Percentiles rank a stretch among this genome's conserved stretches.
These are phyloP conservation scores for Pelargonium fulgidum DNA, from an alignment of 441 rosid species.

Conservation along the genomic window DNA sequence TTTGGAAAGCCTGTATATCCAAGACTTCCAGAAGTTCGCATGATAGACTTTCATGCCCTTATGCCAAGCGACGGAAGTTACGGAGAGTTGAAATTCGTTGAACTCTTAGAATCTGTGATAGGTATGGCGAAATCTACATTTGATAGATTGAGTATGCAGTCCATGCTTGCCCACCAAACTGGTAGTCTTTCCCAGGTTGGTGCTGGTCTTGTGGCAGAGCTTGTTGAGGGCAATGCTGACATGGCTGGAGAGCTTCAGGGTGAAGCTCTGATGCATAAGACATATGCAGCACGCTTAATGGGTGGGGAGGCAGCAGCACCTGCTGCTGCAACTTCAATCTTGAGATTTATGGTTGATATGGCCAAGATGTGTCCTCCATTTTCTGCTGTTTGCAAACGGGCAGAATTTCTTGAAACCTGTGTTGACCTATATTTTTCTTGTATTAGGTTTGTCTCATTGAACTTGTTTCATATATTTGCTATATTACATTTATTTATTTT, in stretches of 20 bases:
- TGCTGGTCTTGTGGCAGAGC: slow-evolving; percentile 88
- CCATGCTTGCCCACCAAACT: slow-evolving; percentile 84
- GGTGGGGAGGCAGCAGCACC: slow-evolving; percentile 99
- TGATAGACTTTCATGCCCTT: slow-evolving; percentile 99
- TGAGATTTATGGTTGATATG: slow-evolving; percentile 99
- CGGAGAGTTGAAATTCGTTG: slow-evolving; percentile 83
- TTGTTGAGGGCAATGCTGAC: slow-evolving; percentile 82
- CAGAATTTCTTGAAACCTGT: slow-evolving; percentile 91
- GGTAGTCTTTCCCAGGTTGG: slow-evolving; percentile 90
- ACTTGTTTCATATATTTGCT: slow-evolving; percentile 6
- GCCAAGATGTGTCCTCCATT: slow-evolving; percentile 97
- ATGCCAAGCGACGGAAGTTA: slow-evolving; percentile 85
- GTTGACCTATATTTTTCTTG: slow-evolving; percentile 96
- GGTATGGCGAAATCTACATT: slow-evolving; percentile 96
- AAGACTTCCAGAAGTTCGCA: slow-evolving; percentile 96
- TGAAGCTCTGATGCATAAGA: slow-evolving; percentile 99
- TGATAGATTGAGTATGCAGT: slow-evolving; percentile 84
- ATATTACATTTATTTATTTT: slow-evolving; percentile 11
- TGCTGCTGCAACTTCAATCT: slow-evolving; percentile 96
- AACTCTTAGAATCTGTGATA: slow-evolving; percentile 84
- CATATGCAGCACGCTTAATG: slow-evolving; percentile 99
- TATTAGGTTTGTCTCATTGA: slow-evolving; percentile 60
- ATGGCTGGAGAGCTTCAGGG: slow-evolving; percentile 98
- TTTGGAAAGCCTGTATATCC: slow-evolving; percentile 98
- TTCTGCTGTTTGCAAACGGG: slow-evolving; percentile 88